These are phyloP conservation scores for Coniferiporia sulphurascens DNA, from an alignment of 1,284 basidiomycete genomes.

Conservation along the genomic window DNA sequence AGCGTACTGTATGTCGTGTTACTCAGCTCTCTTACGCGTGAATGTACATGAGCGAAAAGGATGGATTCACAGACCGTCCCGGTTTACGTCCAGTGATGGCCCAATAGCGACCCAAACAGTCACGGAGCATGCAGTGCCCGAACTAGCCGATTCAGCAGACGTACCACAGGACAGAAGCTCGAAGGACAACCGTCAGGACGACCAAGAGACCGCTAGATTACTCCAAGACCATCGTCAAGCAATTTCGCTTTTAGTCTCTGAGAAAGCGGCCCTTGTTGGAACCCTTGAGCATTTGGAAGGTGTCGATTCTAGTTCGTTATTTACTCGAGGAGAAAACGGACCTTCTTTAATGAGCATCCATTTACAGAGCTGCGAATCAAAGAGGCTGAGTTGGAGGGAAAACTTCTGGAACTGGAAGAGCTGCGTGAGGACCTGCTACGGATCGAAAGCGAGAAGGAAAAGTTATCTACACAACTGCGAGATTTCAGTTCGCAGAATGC, in stretches of 20 bases:
- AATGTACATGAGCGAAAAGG: conserved; percentile 13
- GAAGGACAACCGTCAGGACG: background rate
- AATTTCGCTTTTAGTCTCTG: conserved; percentile 35
- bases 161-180: background rate
- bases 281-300: conserved; percentile 31
- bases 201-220: conserved; percentile 6
- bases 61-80: background rate
- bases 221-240: conserved; percentile 31
- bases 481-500: conserved; percentile 3
- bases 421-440: conserved; percentile 1
- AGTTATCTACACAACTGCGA: background rate
- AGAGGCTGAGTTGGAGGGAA: conserved; percentile 54
- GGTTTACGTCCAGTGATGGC: background rate
- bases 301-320: conserved; percentile 31
- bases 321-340: background rate
- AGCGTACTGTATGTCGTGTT: conserved; percentile 11
- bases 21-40: background rate
- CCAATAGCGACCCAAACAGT: background rate
- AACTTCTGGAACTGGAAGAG: conserved; percentile 27
- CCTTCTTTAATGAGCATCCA: background rate
- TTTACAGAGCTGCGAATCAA: conserved; percentile 40
- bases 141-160: background rate
- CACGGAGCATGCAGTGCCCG: background rate
- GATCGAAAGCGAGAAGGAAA: conserved; percentile 12
- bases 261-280: conserved; percentile 32